phyloP scores from a whole-genome alignment of 208 protist species.

The Wallacemonas sp. region DNA sequence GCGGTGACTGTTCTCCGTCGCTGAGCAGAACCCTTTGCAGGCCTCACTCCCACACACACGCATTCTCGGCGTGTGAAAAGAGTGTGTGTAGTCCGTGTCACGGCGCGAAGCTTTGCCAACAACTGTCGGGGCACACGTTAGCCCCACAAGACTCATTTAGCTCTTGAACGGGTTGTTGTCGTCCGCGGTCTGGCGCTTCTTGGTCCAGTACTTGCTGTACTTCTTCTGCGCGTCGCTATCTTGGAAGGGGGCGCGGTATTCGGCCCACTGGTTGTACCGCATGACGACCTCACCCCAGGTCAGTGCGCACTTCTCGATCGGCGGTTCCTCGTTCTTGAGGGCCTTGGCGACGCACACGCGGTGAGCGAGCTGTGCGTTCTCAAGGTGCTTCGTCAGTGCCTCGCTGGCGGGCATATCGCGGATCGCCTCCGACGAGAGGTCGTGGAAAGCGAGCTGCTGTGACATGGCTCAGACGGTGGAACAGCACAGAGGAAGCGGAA shows the following conservation, averaged over 20 bases:
- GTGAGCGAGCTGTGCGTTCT: slow-evolving; percentile 88
- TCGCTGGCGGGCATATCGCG: slow-evolving; percentile 71
- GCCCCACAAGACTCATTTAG: too few relatives aligned
- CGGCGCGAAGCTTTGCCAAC: too few relatives aligned
- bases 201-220: slow-evolving; percentile 88
- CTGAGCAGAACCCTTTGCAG: too few relatives aligned
- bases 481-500: not conserved
- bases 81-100: too few relatives aligned
- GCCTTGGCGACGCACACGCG: slow-evolving; percentile 87
- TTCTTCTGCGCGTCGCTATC: slow-evolving; percentile 58
- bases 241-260: slow-evolving; percentile 85
- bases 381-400: slow-evolving; percentile 83
- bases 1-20: too few relatives aligned
- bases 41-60: too few relatives aligned
- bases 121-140: too few relatives aligned
- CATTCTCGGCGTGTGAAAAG: too few relatives aligned
- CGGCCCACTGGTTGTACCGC: slow-evolving; percentile 85
- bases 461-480: slow-evolving; percentile 22
- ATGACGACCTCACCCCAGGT: slow-evolving; percentile 90
- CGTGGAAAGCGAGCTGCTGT: slow-evolving; percentile 63
- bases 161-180: slow-evolving; percentile 49
- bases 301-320: slow-evolving; percentile 84
- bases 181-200: slow-evolving; percentile 71
- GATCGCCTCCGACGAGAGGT: slow-evolving; percentile 80
- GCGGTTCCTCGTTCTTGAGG: slow-evolving; percentile 58